Percentiles rank a stretch among this genome's conserved stretches.
These are phyloP conservation scores for Jatropha multifida DNA, from an alignment of 441 rosid species.

Conservation along the genomic window DNA sequence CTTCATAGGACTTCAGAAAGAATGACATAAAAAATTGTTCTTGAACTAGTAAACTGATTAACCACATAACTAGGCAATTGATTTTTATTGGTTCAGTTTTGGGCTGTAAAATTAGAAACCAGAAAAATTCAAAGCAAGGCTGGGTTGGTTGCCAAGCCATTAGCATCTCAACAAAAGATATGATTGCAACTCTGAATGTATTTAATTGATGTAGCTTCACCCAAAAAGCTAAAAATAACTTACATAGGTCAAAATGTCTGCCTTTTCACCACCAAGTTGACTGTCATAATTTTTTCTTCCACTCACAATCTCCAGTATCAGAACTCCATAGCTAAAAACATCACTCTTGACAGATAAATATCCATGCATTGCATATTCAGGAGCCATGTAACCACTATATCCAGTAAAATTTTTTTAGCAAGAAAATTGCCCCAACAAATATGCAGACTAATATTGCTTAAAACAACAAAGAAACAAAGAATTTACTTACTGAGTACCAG, in stretches of 20 bases:
- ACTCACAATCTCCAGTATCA: constrained; percentile 77
- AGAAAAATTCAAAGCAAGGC: not conserved
- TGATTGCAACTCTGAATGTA: not conserved
- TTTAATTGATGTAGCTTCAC: not conserved
- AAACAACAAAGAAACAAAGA: constrained; percentile 1
- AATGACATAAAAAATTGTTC: not conserved
- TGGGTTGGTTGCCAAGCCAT: not conserved
- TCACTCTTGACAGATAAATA: constrained; percentile 76
- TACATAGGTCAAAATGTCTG: constrained; percentile 76
- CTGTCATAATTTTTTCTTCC: constrained; percentile 73
- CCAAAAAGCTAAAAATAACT: constrained; percentile 30
- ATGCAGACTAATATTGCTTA: not conserved
- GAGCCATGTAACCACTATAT: constrained; percentile 94
- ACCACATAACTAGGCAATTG: not conserved
- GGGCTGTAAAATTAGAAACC: not conserved
- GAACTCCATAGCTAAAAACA: constrained; percentile 81
- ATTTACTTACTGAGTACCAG: constrained; percentile 79
- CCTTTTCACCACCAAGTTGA: constrained; percentile 46
- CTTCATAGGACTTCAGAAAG: not conserved
- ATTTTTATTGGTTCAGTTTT: not conserved
- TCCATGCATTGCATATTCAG: constrained; percentile 85
- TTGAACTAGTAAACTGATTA: not conserved
- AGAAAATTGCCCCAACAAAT: not conserved
- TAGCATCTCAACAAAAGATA: not conserved
- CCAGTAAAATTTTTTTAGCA: not conserved